Conservation (phyloP, 2,329 filamentous ascomycete genomes). For the Aureobasidium vineae region DNA sequence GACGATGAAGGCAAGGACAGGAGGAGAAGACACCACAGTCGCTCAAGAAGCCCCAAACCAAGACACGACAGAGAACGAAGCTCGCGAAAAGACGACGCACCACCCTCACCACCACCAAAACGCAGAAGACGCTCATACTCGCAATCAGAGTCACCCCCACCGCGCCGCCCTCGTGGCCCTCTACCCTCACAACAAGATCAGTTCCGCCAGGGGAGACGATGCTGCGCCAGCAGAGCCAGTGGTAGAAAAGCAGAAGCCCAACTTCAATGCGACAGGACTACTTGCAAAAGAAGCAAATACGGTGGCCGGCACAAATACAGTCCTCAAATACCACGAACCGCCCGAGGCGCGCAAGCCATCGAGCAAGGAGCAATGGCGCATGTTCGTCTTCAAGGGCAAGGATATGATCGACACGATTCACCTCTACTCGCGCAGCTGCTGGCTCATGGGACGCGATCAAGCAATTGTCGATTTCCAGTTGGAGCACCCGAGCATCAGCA, state of each 20-base stretch:
- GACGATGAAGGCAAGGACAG: constrained; percentile 6
- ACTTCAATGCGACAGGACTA: constrained; percentile 75
- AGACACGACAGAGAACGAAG: constrained; percentile 20
- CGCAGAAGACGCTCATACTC: constrained; percentile 30
- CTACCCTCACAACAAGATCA: constrained; percentile 50
- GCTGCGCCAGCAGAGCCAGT: constrained; percentile 37
- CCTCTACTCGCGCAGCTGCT: constrained; percentile 74
- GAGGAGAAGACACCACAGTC: constrained; percentile 17
- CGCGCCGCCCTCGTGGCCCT: constrained; percentile 44
- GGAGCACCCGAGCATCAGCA: constrained; percentile 89
- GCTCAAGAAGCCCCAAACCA: constrained; percentile 20
- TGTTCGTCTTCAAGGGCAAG: constrained; percentile 87
- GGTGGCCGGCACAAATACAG: constrained; percentile 70
- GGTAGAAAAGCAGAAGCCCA: constrained; percentile 77
- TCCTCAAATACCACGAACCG: constrained; percentile 95
- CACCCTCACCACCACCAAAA: constrained; percentile 16
- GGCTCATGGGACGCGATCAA: constrained; percentile 80
- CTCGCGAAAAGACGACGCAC: neutral
- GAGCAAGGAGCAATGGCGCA: constrained; percentile 73
- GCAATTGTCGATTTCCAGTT: constrained; percentile 78
- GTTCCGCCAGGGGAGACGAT: constrained; percentile 37
- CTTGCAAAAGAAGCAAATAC: constrained; percentile 87
- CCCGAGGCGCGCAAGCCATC: constrained; percentile 87
- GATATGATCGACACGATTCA: constrained; percentile 81
- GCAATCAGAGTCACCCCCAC: constrained; percentile 44